These are phyloP conservation scores for Stachybotrys chartarum DNA, from an alignment of 2,329 filamentous ascomycete species.

Conservation along the genomic window DNA sequence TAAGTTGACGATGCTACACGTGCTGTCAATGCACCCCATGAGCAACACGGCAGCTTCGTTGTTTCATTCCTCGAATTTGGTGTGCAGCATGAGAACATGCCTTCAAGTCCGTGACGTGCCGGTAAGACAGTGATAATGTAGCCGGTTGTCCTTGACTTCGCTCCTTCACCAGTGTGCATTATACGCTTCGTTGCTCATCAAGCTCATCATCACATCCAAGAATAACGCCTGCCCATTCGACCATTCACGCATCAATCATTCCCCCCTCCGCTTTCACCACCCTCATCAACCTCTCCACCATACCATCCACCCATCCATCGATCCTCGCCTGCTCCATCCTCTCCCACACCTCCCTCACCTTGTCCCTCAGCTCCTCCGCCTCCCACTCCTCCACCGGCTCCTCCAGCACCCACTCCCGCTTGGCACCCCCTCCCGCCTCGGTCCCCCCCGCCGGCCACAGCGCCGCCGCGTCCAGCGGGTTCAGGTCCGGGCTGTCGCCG, in stretches of 20 bases:
- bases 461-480: conserved; percentile 27
- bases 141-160: too few relatives aligned
- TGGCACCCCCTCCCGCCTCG: conserved; percentile 20
- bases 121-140: too few relatives aligned
- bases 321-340: conserved; percentile 23
- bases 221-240: too few relatives aligned
- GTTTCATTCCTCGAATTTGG: too few relatives aligned
- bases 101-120: too few relatives aligned
- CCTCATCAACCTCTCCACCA: conserved; percentile 24
- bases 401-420: conserved; percentile 22
- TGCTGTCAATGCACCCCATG: too few relatives aligned
- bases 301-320: conserved; percentile 29
- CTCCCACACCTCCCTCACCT: neutral
- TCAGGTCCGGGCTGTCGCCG: conserved; percentile 28
- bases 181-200: too few relatives aligned
- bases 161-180: too few relatives aligned
- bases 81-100: too few relatives aligned
- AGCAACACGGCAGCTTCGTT: too few relatives aligned
- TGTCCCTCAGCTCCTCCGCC: neutral
- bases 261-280: conserved; percentile 22
- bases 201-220: too few relatives aligned
- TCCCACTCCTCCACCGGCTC: conserved; percentile 23
- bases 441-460: conserved; percentile 17
- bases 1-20: too few relatives aligned
- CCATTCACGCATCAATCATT: conserved; percentile 11